Percentiles rank a stretch among this genome's conserved stretches.
phyloP scores from a whole-genome alignment of 2,329 filamentous ascomycete species.

The Penicillium sp. region DNA sequence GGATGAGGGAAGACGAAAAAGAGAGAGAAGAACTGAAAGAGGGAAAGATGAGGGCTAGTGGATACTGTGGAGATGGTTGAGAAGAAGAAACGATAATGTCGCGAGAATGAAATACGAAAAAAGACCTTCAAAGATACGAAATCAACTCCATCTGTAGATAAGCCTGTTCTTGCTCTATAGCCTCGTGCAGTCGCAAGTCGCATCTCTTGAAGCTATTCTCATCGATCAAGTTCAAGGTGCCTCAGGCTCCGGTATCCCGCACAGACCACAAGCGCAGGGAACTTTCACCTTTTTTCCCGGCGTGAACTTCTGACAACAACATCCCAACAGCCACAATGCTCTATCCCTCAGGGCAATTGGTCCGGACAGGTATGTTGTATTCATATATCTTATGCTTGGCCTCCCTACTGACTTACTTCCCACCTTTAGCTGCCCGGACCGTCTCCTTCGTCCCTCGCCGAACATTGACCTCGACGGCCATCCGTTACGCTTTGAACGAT shows the following conservation, averaged over 20 bases:
- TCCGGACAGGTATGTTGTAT: constrained; percentile 38
- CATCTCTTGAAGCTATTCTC: constrained; percentile 15
- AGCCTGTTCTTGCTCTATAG: neutral
- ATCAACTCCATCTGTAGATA: neutral
- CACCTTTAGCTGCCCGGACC: constrained; percentile 31
- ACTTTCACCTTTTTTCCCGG: constrained; percentile 35
- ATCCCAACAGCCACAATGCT: constrained; percentile 41
- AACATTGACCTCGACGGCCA: constrained; percentile 35
- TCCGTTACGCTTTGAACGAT: constrained; percentile 31
- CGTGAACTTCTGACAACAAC: constrained; percentile 20
- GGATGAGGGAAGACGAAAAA: constrained; percentile 21
- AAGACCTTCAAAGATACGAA: neutral
- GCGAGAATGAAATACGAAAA: neutral
- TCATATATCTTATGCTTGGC: neutral
- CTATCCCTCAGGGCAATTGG: constrained; percentile 39
- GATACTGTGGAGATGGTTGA: constrained; percentile 33
- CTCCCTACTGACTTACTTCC: neutral
- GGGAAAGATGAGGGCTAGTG: constrained; percentile 31
- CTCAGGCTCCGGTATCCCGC: constrained; percentile 20
- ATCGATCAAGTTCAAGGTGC: constrained; percentile 21
- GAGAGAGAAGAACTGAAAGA: constrained; percentile 27
- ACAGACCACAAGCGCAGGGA: constrained; percentile 25
- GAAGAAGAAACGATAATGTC: constrained; percentile 11
- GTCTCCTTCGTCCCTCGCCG: constrained; percentile 38
- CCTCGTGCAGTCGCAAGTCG: constrained; percentile 3